Percentiles rank a stretch among this genome's conserved stretches.
These are phyloP conservation scores for Verticillium tricorpus DNA, from an alignment of 2,329 filamentous ascomycete species.

Conservation along the genomic window DNA sequence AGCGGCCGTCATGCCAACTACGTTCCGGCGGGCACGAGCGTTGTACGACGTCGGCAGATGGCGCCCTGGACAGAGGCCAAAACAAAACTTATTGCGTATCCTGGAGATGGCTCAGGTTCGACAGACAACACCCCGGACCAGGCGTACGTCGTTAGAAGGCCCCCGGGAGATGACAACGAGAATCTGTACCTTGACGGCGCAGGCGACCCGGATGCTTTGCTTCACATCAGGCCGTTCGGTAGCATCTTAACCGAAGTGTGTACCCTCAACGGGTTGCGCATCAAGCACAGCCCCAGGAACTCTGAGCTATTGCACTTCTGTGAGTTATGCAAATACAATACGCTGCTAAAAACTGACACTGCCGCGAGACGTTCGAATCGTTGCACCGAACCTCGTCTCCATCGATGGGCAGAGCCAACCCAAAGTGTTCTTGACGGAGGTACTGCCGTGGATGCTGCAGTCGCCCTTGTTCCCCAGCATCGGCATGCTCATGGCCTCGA, in stretches of 20 bases:
- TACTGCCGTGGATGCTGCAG: slow-evolving; percentile 24
- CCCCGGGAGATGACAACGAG: not conserved
- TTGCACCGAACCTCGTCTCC: slow-evolving; percentile 24
- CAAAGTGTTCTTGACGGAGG: slow-evolving; percentile 16
- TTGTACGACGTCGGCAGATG: not conserved
- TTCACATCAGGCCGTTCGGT: slow-evolving; percentile 12
- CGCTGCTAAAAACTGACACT: not conserved
- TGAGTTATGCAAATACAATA: slow-evolving; percentile 19
- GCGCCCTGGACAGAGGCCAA: not conserved
- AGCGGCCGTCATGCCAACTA: not conserved
- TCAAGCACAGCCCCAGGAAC: slow-evolving; percentile 16
- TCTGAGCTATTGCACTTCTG: slow-evolving; percentile 22
- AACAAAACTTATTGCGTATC: not conserved
- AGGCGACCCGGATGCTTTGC: slow-evolving; percentile 12
- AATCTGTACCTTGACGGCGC: slow-evolving; percentile 15
- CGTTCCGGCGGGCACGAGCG: not conserved
- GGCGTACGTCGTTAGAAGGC: not conserved
- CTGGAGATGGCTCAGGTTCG: not conserved
- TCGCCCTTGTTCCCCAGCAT: slow-evolving; percentile 24
- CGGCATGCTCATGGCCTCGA: slow-evolving; percentile 23
- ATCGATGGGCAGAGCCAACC: slow-evolving; percentile 22
- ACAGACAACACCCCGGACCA: not conserved
- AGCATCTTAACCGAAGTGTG: slow-evolving; percentile 16
- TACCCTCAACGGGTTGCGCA: slow-evolving; percentile 33
- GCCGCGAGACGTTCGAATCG: slow-evolving; percentile 16